Conservation (phyloP, 192 early-diverging fungal species). For the Blastocladiella britannica region DNA sequence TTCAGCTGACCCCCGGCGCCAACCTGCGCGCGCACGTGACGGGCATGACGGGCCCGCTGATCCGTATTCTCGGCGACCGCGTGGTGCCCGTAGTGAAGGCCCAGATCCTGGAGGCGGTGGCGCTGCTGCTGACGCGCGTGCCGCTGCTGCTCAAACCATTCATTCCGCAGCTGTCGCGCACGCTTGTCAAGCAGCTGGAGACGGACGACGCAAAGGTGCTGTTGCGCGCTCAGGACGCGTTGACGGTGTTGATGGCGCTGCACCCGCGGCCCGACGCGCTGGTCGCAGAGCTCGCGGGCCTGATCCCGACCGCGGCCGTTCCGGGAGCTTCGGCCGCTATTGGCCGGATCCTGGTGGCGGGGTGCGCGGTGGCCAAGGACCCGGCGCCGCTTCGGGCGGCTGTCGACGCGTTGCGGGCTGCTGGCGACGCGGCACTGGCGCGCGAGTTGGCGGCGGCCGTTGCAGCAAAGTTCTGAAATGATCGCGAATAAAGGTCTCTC, state of each 20-base stretch:
- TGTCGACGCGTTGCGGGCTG: constrained; percentile 14
- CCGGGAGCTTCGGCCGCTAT: constrained; percentile 13
- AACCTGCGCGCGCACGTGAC: constrained; percentile 78
- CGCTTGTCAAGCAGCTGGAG: constrained; percentile 73
- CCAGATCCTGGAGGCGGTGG: constrained; percentile 71
- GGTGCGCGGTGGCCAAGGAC: constrained; percentile 10
- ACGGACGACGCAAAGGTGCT: constrained; percentile 58
- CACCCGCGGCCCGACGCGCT: constrained; percentile 61
- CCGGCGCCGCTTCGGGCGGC: constrained; percentile 14
- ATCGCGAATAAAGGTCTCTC: too few relatives aligned
- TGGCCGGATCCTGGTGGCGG: constrained; percentile 8
- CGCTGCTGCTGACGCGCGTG: constrained; percentile 58
- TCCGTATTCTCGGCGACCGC: constrained; percentile 91
- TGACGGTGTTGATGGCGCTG: constrained; percentile 44
- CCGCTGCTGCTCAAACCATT: constrained; percentile 82
- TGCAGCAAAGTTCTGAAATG: too few relatives aligned
- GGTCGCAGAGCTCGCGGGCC: constrained; percentile 46
- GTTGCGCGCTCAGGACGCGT: constrained; percentile 54
- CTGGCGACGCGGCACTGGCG: constrained; percentile 12
- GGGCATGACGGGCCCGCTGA: constrained; percentile 87
- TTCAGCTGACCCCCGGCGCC: constrained; percentile 45
- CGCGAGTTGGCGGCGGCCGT: constrained; percentile 8
- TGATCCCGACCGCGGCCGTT: constrained; percentile 37
- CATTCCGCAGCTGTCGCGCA: constrained; percentile 93
- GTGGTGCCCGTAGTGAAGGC: constrained; percentile 79